Conservation (phyloP, 2,329 filamentous ascomycete genomes). For the Botryosphaeria dothidea region DNA sequence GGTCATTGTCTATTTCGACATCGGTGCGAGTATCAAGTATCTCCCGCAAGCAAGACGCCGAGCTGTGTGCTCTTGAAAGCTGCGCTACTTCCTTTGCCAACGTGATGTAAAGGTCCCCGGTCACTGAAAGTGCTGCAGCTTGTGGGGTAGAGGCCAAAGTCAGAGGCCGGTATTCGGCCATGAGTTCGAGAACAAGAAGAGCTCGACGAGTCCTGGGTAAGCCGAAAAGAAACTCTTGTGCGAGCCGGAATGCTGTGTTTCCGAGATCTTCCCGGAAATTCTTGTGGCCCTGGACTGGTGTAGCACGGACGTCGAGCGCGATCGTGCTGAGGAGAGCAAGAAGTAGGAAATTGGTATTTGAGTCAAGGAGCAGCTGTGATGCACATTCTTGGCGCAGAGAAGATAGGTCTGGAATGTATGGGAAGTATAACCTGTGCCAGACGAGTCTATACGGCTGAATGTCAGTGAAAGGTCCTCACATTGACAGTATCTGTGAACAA, state of each 20-base stretch:
- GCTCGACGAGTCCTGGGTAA: neutral
- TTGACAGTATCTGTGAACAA: too few relatives aligned
- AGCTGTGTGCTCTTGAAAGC: neutral
- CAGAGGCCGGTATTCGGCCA: constrained; percentile 20
- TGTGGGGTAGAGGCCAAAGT: constrained; percentile 5
- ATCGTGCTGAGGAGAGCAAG: too few relatives aligned
- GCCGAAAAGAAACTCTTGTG: neutral
- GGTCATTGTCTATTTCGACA: too few relatives aligned
- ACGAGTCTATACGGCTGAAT: too few relatives aligned
- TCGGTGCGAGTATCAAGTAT: neutral
- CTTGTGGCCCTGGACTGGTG: neutral
- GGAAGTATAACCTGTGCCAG: too few relatives aligned
- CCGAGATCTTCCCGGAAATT: neutral
- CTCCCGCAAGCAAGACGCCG: neutral
- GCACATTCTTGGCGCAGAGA: too few relatives aligned
- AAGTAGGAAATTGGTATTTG: too few relatives aligned
- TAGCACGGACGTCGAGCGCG: neutral
- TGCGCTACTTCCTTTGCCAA: constrained; percentile 17
- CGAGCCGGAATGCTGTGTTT: neutral
- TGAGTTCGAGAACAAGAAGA: constrained; percentile 11
- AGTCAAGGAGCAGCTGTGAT: too few relatives aligned
- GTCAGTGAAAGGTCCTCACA: too few relatives aligned
- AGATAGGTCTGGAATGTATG: too few relatives aligned
- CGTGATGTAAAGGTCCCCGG: constrained; percentile 13
- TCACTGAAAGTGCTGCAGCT: constrained; percentile 19